Percentiles rank a stretch among this genome's conserved stretches.
Evolutionary conservation across 129 eudicot species (phyloP).

Genomic region (Cynara cardunculus): DNA sequence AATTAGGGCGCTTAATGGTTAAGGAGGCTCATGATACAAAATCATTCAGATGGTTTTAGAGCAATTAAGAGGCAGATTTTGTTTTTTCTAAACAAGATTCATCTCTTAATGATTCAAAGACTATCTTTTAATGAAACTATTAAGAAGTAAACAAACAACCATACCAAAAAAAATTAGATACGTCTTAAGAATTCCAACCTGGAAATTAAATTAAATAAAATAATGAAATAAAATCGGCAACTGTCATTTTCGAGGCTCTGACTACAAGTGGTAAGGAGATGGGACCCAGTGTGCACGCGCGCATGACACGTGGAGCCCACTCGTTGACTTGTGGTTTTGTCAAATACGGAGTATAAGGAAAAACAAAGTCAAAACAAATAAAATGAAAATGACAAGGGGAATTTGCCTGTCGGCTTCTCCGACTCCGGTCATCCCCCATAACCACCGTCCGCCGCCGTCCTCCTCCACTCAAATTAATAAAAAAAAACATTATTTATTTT

Average conservation of each 20-base stretch:
- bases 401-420: constrained; percentile 5
- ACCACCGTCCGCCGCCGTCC: constrained; percentile 24
- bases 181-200: constrained; percentile 19
- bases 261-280: constrained; percentile 12
- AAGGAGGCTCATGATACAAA: too few species aligned
- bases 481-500: not conserved
- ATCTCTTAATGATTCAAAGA: too few species aligned
- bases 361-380: constrained; percentile 23
- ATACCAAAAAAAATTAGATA: not conserved
- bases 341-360: constrained; percentile 25
- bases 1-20: too few species aligned
- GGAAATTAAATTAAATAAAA: constrained; percentile 8
- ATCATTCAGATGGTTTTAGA: too few species aligned
- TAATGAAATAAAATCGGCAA: not conserved
- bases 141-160: too few species aligned
- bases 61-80: too few species aligned
- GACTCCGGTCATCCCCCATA: constrained; percentile 18
- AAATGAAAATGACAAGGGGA: not conserved
- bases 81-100: too few species aligned
- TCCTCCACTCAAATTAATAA: constrained; percentile 14
- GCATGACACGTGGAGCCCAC: constrained; percentile 26
- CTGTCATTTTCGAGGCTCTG: constrained; percentile 19
- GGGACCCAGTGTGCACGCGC: constrained; percentile 26
- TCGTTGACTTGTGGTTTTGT: constrained; percentile 25
- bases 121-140: too few species aligned